Evolutionary conservation across 2,329 filamentous ascomycete genomes (phyloP).

Genomic region (Trichoderma pleuroti): DNA sequence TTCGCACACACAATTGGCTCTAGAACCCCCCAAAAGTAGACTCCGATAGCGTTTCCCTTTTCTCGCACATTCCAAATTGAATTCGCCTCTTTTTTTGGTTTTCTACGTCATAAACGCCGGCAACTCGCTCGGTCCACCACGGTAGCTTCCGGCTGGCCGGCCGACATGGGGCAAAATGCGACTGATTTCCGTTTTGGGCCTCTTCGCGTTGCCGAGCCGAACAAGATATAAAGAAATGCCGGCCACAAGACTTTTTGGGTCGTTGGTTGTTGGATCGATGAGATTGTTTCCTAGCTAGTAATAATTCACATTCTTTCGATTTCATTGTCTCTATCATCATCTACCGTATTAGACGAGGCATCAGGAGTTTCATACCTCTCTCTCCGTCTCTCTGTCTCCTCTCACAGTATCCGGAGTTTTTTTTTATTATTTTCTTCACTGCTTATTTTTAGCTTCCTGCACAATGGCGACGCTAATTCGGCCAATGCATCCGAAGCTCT

Average conservation of each 20-base stretch:
- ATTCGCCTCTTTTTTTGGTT: not conserved
- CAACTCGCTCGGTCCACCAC: not conserved
- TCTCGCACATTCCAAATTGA: not conserved
- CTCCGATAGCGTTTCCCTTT: not conserved
- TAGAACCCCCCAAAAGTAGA: not conserved
- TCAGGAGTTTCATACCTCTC: not conserved
- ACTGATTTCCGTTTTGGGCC: not conserved
- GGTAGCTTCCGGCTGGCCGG: slow-evolving; percentile 13
- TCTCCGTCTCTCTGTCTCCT: not conserved
- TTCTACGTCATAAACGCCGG: not conserved
- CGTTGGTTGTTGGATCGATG: not conserved
- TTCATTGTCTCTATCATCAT: not conserved
- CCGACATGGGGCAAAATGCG: slow-evolving; percentile 2
- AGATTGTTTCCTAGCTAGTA: not conserved
- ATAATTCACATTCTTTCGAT: not conserved
- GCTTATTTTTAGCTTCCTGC: not conserved
- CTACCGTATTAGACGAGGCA: not conserved
- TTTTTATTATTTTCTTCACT: not conserved
- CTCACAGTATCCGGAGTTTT: not conserved
- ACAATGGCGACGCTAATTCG: slow-evolving; percentile 12
- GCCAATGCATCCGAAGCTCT: slow-evolving; percentile 9
- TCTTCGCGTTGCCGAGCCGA: not conserved
- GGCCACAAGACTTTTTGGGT: not conserved
- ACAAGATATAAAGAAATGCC: not conserved
- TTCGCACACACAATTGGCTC: not conserved